Percentiles rank a stretch among this genome's conserved stretches.
Evolutionary conservation across 192 early-diverging fungal species (phyloP).

Genomic region (Backusella australiensis): DNA sequence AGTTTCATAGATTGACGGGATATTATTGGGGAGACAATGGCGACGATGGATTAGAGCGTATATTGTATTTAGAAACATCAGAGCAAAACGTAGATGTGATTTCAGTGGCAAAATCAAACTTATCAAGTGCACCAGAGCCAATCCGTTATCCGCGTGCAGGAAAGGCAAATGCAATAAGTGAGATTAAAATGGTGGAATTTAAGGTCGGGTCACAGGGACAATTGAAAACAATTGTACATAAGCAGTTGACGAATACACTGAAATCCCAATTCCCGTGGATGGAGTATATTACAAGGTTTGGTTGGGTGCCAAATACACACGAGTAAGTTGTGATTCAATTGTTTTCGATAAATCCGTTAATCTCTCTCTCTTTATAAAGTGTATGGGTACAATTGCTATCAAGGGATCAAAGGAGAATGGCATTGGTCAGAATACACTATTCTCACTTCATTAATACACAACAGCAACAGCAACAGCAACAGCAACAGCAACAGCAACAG

Average conservation of each 20-base stretch:
- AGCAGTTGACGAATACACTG: slow-evolving; percentile 44
- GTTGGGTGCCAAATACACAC: slow-evolving; percentile 58
- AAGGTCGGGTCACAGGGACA: slow-evolving; percentile 12
- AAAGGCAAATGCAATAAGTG: slow-evolving; percentile 50
- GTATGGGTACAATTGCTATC: slow-evolving; percentile 60
- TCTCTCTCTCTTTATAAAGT: slow-evolving; percentile 15
- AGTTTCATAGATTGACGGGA: slow-evolving; percentile 63
- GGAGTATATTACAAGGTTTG: slow-evolving; percentile 66
- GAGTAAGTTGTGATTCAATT: slow-evolving; percentile 34
- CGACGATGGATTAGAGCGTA: slow-evolving; percentile 34
- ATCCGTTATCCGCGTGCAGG: slow-evolving; percentile 64
- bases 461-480: not conserved
- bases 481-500: too few species aligned
- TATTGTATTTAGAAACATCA: slow-evolving; percentile 59
- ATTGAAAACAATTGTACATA: slow-evolving; percentile 34
- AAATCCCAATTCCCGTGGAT: slow-evolving; percentile 59
- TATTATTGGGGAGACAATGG: slow-evolving; percentile 55
- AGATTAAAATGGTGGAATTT: slow-evolving; percentile 58
- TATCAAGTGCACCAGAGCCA: slow-evolving; percentile 29
- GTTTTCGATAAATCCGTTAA: not conserved
- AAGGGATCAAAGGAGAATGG: slow-evolving; percentile 49
- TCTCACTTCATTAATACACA: slow-evolving; percentile 39
- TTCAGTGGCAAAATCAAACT: not conserved
- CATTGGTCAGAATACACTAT: slow-evolving; percentile 49
- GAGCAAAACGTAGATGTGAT: slow-evolving; percentile 58